These are phyloP conservation scores for Nannizzia gypsea DNA, from an alignment of 2,329 filamentous ascomycete species.

Conservation along the genomic window DNA sequence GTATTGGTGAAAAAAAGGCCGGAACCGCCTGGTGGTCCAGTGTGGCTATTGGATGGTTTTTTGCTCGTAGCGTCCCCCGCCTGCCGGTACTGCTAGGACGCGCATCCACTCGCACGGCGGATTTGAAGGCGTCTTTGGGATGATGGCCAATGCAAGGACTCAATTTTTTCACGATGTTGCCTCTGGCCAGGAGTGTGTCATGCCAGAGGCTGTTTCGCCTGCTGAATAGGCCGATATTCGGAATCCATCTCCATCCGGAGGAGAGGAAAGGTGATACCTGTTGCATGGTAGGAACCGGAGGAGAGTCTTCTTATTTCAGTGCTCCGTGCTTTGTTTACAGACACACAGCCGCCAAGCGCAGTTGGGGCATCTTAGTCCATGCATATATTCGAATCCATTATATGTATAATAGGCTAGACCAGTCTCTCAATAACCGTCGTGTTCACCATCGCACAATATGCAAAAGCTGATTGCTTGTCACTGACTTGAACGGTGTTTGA, in stretches of 20 bases:
- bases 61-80: background rate
- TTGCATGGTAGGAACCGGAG: background rate
- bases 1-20: background rate
- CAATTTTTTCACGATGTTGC: background rate
- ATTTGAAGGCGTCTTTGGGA: background rate
- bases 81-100: background rate
- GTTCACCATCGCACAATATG: background rate
- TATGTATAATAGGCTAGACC: background rate
- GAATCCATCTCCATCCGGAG: background rate
- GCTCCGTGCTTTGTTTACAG: background rate
- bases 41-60: background rate
- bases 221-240: background rate
- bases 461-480: background rate
- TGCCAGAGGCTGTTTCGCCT: background rate
- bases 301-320: background rate
- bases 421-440: background rate
- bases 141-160: background rate
- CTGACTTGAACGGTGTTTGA: background rate
- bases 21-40: background rate
- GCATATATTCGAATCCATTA: background rate
- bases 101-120: background rate
- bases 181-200: background rate
- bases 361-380: background rate
- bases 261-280: background rate
- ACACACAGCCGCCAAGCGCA: conserved; percentile 1